phyloP scores from a whole-genome alignment of 2,329 filamentous ascomycete genomes.

The Hirsutella thompsonii region DNA sequence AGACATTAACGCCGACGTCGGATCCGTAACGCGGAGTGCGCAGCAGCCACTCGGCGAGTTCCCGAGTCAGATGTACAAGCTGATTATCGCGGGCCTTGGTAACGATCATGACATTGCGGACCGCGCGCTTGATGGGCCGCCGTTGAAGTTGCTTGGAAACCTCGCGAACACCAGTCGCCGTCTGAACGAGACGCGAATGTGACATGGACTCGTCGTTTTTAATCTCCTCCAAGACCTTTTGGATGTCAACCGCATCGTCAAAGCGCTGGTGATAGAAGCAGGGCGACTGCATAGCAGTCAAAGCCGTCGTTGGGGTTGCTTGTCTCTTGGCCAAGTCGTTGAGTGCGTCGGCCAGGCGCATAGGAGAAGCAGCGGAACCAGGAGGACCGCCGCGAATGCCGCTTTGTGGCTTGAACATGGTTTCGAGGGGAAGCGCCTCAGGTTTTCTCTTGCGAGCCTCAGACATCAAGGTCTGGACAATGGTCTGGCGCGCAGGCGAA shows the following conservation, averaged over 20 bases:
- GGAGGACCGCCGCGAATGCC: constrained; percentile 21
- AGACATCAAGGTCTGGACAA: constrained; percentile 70
- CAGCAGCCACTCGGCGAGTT: constrained; percentile 79
- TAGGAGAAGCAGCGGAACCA: constrained; percentile 35
- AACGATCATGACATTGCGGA: constrained; percentile 94
- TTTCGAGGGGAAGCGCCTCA: constrained; percentile 48
- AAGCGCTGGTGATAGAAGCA: constrained; percentile 98
- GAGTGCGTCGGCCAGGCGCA: constrained; percentile 50
- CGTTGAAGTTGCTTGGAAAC: constrained; percentile 92
- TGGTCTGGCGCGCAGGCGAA: constrained; percentile 59
- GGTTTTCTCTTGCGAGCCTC: constrained; percentile 46
- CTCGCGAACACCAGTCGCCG: constrained; percentile 86
- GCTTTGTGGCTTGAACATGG: constrained; percentile 39
- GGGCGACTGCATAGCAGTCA: constrained; percentile 67
- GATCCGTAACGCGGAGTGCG: constrained; percentile 80
- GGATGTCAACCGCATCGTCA: constrained; percentile 89
- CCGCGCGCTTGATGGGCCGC: constrained; percentile 80
- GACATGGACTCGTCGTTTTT: constrained; percentile 80
- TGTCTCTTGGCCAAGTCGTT: constrained; percentile 35
- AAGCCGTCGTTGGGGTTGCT: constrained; percentile 23
- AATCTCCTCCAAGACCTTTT: constrained; percentile 91
- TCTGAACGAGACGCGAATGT: constrained; percentile 88
- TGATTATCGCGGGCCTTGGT: constrained; percentile 95
- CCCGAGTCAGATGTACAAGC: constrained; percentile 76
- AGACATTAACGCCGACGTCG: constrained; percentile 87